phyloP scores from a whole-genome alignment of 257 asterid species.

The Petunia axillaris region DNA sequence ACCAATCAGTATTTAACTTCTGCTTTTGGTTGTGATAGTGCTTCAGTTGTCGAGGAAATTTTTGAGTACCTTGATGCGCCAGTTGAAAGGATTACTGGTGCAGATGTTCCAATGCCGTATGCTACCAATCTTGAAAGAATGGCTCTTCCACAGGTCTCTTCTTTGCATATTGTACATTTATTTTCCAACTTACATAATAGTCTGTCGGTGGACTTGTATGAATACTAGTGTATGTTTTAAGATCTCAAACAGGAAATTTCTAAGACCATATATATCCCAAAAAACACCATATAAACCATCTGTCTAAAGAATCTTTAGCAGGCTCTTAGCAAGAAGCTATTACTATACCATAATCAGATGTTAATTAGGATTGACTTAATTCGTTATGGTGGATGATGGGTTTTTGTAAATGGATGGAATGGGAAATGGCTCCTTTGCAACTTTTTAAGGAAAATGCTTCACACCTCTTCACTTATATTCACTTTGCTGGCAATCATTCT shows the following conservation, averaged over 20 bases:
- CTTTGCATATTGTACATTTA: neutral
- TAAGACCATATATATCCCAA: neutral
- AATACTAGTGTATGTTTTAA: neutral
- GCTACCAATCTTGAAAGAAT: constrained; percentile 68
- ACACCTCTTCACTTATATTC: too few species aligned
- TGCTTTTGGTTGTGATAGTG: constrained; percentile 40
- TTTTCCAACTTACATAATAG: neutral
- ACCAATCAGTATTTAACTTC: neutral
- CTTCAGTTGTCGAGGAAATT: constrained; percentile 62
- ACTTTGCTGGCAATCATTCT: too few species aligned
- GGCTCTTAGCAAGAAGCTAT: neutral
- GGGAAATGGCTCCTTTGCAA: too few species aligned
- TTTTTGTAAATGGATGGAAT: too few species aligned
- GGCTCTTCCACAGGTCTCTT: constrained; percentile 65
- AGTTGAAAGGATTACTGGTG: constrained; percentile 64
- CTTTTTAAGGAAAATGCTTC: too few species aligned
- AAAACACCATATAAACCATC: neutral
- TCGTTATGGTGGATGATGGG: too few species aligned
- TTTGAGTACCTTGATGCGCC: constrained; percentile 69
- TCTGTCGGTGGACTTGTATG: neutral
- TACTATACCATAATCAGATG: too few species aligned
- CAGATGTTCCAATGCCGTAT: constrained; percentile 76
- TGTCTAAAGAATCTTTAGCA: neutral
- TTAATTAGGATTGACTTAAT: too few species aligned
- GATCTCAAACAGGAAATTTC: neutral